Evolutionary conservation across 192 early-diverging fungal species (phyloP), one percentile per base, ranked within the genome.

Genomic region (Martensiomyces pterosporus): DNA sequence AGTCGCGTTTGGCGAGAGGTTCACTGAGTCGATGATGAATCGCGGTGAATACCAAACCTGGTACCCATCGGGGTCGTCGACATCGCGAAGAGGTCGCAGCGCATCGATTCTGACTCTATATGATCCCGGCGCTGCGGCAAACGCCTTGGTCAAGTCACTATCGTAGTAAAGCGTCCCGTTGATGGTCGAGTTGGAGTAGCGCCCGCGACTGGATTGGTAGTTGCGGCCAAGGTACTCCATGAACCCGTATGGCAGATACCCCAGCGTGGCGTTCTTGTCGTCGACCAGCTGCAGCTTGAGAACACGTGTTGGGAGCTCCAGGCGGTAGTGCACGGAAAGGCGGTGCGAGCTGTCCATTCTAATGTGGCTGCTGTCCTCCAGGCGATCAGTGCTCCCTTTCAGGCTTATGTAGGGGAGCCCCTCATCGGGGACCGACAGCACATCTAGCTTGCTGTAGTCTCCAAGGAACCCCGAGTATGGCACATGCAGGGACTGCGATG

Each of bases 31-130:
- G 21, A 75, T 47, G 35, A 64, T 50, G 24, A 75, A 75, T 9
- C 49, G 50, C n/a, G 72, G 52, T 39, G 72, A 75, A 25, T 56
- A 34, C 72, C 72, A 75, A n/a, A 60, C 37, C 34, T 75, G 72
- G 41, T 56, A 75, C 9, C 66, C 66, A 14, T 59, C 61, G 0
- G 65, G 52, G 24, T 67, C 66, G 41, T 39, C 59, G 7, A 66
- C 65, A 25, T 60, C 57, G 40, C 56, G 59, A 16, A 67, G 52
- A 10, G 72, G 72, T 34, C 72, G 65, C 41, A 75, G 51, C 8
- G 72, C 72, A 18, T 68, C 65, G 24, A 75, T 63, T 19, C 66
- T 65, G 37, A 75, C 64, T 12, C 61, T 60, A 34, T 75, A 75
- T 2, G 50, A 48, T 9, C 72, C 72, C 3, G 65, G 48, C 47